Conservation (phyloP, 495 filamentous ascomycete genomes). For the Aspergillus homomorphus region DNA sequence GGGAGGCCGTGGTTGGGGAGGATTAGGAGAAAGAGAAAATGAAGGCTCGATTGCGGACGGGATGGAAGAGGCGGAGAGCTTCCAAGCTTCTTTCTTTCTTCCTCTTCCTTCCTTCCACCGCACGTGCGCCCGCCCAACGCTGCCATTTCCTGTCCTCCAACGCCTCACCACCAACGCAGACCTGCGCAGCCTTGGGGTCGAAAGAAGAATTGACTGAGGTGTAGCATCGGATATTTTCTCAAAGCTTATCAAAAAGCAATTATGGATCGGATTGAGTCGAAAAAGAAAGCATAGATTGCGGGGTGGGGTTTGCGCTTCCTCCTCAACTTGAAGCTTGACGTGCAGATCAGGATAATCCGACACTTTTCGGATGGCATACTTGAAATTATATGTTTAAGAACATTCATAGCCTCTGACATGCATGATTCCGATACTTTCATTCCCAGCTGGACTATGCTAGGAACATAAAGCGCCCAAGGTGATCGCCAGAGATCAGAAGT, state of each 20-base stretch:
- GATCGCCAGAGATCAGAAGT: background rate
- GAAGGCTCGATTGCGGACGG: background rate
- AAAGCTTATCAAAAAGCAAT: background rate
- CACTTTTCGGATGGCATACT: no score
- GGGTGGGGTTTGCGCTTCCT: background rate
- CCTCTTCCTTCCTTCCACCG: background rate
- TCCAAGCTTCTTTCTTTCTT: constrained; percentile 22
- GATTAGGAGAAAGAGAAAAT: background rate
- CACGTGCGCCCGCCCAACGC: constrained; percentile 27
- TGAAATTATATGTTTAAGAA: no score
- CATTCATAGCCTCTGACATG: background rate
- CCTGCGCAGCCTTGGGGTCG: no score
- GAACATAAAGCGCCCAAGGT: background rate
- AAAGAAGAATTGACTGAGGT: no score
- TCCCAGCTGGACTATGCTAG: background rate
- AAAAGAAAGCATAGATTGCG: constrained; percentile 13
- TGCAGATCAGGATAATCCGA: background rate
- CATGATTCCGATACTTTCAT: background rate
- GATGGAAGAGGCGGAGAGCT: constrained; percentile 16
- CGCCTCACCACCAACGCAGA: background rate
- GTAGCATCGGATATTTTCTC: background rate
- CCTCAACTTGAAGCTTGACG: background rate
- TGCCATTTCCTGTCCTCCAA: constrained; percentile 7
- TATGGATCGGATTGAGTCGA: background rate
- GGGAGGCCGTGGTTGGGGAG: background rate